phyloP scores from a whole-genome alignment of 1,284 basidiomycete species.

The Hortiboletus rubellus region DNA sequence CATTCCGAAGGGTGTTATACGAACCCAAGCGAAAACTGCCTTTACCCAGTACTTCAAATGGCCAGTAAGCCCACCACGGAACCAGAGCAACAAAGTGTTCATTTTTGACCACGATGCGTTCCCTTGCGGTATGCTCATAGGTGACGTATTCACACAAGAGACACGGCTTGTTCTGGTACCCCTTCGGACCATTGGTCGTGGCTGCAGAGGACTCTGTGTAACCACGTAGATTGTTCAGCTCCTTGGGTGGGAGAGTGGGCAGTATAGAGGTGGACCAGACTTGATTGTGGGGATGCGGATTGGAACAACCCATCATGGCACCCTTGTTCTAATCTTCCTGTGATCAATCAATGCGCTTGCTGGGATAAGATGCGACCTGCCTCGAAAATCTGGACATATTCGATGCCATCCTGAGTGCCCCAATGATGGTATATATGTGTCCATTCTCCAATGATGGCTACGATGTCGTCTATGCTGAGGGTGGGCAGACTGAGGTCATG shows the following conservation, averaged over 20 bases:
- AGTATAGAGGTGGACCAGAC: slow-evolving; percentile 82
- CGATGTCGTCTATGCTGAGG: slow-evolving; percentile 63
- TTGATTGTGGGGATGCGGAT: slow-evolving; percentile 95
- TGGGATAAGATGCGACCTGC: slow-evolving; percentile 37
- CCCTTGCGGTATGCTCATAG: slow-evolving; percentile 60
- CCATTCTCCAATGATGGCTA: slow-evolving; percentile 78
- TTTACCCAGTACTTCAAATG: slow-evolving; percentile 81
- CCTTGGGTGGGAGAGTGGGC: slow-evolving; percentile 69
- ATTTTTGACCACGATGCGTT: slow-evolving; percentile 74
- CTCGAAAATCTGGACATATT: slow-evolving; percentile 90
- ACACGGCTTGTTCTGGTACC: slow-evolving; percentile 63
- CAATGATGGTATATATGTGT: slow-evolving; percentile 61
- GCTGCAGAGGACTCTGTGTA: slow-evolving; percentile 48
- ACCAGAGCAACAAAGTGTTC: slow-evolving; percentile 86
- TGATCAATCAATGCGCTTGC: background rate
- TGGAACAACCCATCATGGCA: slow-evolving; percentile 94
- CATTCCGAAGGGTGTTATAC: too few relatives aligned
- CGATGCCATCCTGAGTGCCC: slow-evolving; percentile 63
- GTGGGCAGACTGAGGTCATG: slow-evolving; percentile 91
- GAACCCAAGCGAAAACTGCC: slow-evolving; percentile 17
- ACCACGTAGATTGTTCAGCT: slow-evolving; percentile 58
- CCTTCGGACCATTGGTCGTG: slow-evolving; percentile 51
- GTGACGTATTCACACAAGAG: slow-evolving; percentile 86
- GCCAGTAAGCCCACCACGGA: slow-evolving; percentile 98
- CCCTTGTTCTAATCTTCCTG: slow-evolving; percentile 77